These are phyloP conservation scores for Cadophora sp. DNA, from an alignment of 2,329 filamentous ascomycete species.

Conservation along the genomic window DNA sequence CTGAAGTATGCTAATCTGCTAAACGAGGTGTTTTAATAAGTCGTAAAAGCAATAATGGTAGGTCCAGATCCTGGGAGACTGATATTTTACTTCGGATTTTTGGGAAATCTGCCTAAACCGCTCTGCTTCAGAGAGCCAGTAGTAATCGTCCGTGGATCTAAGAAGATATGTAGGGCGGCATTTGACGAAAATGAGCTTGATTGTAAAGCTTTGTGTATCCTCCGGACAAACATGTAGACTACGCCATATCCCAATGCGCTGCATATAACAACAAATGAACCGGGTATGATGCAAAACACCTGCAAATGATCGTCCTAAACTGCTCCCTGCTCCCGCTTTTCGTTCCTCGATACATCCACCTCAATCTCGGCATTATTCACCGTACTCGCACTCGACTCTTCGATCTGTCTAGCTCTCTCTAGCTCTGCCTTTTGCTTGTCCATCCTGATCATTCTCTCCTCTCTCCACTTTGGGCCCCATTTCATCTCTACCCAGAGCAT, in stretches of 20 bases:
- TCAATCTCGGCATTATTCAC: constrained; percentile 3
- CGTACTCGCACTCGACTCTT: constrained; percentile 13
- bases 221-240: neutral
- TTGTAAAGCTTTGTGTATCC: neutral
- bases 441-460: constrained; percentile 54
- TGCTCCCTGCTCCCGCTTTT: neutral
- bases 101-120: too few relatives aligned
- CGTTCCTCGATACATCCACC: neutral
- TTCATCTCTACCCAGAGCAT: constrained; percentile 56
- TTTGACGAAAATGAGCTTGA: neutral
- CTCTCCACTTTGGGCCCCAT: constrained; percentile 57
- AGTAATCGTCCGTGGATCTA: too few relatives aligned
- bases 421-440: constrained; percentile 42
- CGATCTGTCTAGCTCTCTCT: constrained; percentile 33
- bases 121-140: too few relatives aligned
- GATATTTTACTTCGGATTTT: too few relatives aligned
- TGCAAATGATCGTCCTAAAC: neutral
- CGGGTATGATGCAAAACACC: constrained; percentile 12
- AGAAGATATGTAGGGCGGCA: too few relatives aligned
- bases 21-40: too few relatives aligned
- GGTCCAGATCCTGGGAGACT: too few relatives aligned
- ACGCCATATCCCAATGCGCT: neutral
- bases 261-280: neutral
- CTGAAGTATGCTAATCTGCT: too few relatives aligned
- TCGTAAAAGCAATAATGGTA: too few relatives aligned